Evolutionary conservation across 192 early-diverging fungal species (phyloP), one percentile per base, ranked within the genome.

Genomic region (Coemansia sp.): DNA sequence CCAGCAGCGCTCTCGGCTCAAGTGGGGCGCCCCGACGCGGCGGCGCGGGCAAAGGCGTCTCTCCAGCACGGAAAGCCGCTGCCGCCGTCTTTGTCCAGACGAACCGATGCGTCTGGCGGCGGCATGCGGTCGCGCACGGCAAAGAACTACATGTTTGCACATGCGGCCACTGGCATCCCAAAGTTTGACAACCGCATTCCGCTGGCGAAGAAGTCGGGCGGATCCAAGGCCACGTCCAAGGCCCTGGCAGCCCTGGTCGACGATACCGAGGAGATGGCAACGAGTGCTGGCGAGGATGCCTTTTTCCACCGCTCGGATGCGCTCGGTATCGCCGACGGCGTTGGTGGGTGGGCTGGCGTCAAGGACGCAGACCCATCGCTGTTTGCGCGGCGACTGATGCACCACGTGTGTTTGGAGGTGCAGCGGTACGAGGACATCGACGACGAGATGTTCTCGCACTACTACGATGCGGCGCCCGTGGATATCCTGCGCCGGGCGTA

Each of bases 371-470:
- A 98, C 54, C 87, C 96, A 33, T 88, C 93, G 14, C 72, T 94
- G 24, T 98, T 89, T 77, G 88, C 93, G 15, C 83, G 88, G 36
- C 88, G 91, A 55, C 61, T 98, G 49, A 98, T 98, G 96, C 94
- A 96, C 67, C 89, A 96, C 56, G 83, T 85, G 27, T 85, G 80
- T 45, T 37, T 78, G 22, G 92, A 95, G 61, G 51, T 96, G 9
- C 91, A 90, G 55, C 86, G 84, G 40, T 89, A 86, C 63, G 91
- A 95, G 52, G 87, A 91, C 48, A 78, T 91, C 24, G 78, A 87
- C 43, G 81, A 89, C 32, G 80, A 85, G 26, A 77, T 87, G 38
- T 90, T 89, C 48, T 82, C 86, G 35, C 83, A 87, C 51, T 93
- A 93, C 64, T 77, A 85, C 56, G 78, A 84, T 17, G 81, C 87